Evolutionary conservation across 495 filamentous ascomycete genomes (phyloP).

Genomic region (Clohesyomyces aquaticus): DNA sequence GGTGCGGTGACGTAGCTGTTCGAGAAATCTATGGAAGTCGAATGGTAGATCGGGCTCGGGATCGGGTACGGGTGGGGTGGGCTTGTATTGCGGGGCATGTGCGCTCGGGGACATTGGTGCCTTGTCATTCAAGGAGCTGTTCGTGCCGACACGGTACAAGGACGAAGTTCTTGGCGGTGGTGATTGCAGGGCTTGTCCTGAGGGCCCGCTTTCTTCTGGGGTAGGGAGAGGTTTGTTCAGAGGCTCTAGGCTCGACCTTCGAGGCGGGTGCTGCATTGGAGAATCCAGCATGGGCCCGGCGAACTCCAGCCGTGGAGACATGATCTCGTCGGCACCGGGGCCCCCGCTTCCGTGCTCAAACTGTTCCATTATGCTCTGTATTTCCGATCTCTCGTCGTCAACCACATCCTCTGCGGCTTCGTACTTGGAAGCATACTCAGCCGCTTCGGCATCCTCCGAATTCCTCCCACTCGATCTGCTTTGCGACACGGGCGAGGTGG

Average conservation of each 20-base stretch:
- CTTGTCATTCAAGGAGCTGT: slow-evolving; percentile 46
- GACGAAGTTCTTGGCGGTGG: slow-evolving; percentile 42
- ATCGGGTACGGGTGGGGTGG: slow-evolving; percentile 73
- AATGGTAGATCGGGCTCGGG: slow-evolving; percentile 90
- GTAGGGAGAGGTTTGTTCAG: slow-evolving; percentile 47
- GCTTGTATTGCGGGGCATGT: slow-evolving; percentile 64
- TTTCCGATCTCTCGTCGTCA: slow-evolving; percentile 79
- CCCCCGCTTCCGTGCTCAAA: slow-evolving; percentile 62
- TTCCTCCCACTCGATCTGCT: slow-evolving; percentile 31
- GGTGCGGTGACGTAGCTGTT: slow-evolving; percentile 91
- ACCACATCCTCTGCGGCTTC: slow-evolving; percentile 55
- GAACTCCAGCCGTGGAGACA: slow-evolving; percentile 77
- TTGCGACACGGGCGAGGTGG: slow-evolving; percentile 57
- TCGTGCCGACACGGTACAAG: slow-evolving; percentile 34
- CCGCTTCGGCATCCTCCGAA: slow-evolving; percentile 35
- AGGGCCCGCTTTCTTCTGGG: slow-evolving; percentile 8
- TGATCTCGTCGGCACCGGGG: slow-evolving; percentile 72
- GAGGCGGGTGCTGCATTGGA: slow-evolving; percentile 72
- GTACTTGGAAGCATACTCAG: slow-evolving; percentile 56
- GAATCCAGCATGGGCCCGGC: slow-evolving; percentile 69
- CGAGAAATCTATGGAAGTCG: slow-evolving; percentile 96
- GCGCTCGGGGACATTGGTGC: slow-evolving; percentile 54
- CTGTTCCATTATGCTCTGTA: slow-evolving; percentile 94
- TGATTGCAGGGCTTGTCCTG: slow-evolving; percentile 31
- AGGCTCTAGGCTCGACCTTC: slow-evolving; percentile 82